phyloP scores from a whole-genome alignment of 2,329 filamentous ascomycete species.

The Trichoderma asperellum region DNA sequence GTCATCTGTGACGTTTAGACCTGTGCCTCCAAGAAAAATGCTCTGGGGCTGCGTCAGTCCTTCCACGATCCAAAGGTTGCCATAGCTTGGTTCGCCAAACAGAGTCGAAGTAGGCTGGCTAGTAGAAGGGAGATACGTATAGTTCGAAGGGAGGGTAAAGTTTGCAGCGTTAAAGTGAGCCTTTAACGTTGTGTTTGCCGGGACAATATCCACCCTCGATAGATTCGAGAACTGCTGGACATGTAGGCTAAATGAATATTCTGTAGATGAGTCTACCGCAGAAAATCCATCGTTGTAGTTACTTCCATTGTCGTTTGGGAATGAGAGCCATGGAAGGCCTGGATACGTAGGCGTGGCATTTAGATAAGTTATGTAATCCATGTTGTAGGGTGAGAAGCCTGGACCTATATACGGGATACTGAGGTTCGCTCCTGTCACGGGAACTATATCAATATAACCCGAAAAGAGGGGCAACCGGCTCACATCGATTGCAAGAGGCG shows the following conservation, averaged over 20 bases:
- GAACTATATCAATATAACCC: conserved; percentile 2
- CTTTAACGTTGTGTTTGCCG: neutral
- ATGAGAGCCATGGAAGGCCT: conserved; percentile 7
- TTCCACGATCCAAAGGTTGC: neutral
- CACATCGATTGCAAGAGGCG: neutral
- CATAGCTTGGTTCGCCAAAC: conserved; percentile 8
- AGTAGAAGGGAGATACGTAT: neutral
- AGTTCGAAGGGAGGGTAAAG: neutral
- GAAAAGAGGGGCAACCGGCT: conserved; percentile 5
- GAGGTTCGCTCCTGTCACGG: neutral
- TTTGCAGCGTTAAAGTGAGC: neutral
- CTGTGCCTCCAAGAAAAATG: neutral
- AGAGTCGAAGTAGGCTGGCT: neutral
- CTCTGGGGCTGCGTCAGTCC: neutral
- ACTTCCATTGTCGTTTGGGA: neutral
- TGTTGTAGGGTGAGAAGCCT: conserved; percentile 1
- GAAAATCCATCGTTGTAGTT: neutral
- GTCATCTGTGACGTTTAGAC: neutral
- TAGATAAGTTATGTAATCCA: conserved; percentile 2
- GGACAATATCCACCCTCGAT: conserved; percentile 1
- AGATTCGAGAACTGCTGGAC: neutral
- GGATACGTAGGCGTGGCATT: neutral
- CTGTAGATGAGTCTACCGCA: neutral
- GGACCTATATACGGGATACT: conserved; percentile 14
- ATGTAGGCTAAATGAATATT: neutral